Base-by-base conservation (phyloP, 202 grass and related monocot genomes). In the Musa balbisiana region DNA sequence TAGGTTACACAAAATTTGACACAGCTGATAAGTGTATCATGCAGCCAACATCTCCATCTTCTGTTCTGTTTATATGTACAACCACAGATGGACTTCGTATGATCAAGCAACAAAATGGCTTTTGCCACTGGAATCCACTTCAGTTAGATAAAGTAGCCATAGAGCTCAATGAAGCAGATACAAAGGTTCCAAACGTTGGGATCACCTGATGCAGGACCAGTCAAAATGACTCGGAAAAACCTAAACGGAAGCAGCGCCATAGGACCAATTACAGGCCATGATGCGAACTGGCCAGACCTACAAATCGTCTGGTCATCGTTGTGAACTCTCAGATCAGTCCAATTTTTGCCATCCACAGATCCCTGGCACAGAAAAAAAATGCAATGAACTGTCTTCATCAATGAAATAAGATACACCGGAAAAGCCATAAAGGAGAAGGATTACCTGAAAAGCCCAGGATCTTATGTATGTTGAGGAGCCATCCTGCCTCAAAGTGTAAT, bases 161-260 rank as follows among this genome's bases (percentile, higher is more conserved):
- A 98, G 24, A 98, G 79, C 85, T 98, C 91, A 13, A 93, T 74
- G 82, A 92, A 98, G 81, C 94, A 98, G 54, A 94, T 94, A 87
- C 83, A 94, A 24, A 98, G 88, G 75, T 94, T 85, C 85, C 90
- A 86, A 1, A 77, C 69, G 17, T 84, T 80, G 0, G 80, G 76
- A 75, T 69, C 49, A 2, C 91, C 85, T 0, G 75, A 51, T 1
- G 83, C 80, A 1, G 83, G 88, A 64, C 75, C 81, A 0, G 74
- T 89, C 70, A 98, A 43, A 52, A 85, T 71, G 16, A 98, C 83
- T 72, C 91, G 80, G 77, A 98, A 98, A 80, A 92, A 94, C 52
- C 87, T 87, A 75, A 98, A 98, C 1, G 94, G 94, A 80, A 92
- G 80, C 75, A 98, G 79, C 10, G 90, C 87, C 2, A 74, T 73